Percentiles rank a stretch among this genome's conserved stretches.
Evolutionary conservation across 169 alveolate species (phyloP).

Genomic region (Eimeria sp.): DNA sequence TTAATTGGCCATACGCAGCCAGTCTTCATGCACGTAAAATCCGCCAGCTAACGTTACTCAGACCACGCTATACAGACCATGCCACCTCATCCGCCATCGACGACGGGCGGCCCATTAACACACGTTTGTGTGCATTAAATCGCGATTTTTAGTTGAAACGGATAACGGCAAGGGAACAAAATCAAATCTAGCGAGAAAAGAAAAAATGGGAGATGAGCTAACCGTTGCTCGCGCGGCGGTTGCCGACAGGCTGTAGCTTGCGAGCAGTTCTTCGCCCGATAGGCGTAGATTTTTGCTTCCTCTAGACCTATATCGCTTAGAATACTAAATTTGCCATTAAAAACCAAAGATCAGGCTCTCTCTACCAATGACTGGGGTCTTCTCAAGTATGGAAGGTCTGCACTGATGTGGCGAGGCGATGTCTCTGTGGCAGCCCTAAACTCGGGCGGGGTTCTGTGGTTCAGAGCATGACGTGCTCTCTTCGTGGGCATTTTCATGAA

Average conservation of each 20-base stretch:
- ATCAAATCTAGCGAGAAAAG: neutral
- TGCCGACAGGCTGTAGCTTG: conserved; percentile 2
- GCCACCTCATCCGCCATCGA: neutral
- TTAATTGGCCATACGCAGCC: neutral
- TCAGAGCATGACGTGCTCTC: conserved; percentile 6
- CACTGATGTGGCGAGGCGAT: conserved; percentile 53
- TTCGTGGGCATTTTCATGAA: neutral
- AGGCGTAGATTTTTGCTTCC: neutral
- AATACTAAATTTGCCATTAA: neutral
- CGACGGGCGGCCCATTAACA: neutral
- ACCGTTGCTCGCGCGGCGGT: conserved; percentile 45
- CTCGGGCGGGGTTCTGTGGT: conserved; percentile 50
- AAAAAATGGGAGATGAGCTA: neutral
- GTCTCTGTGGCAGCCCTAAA: conserved; percentile 65
- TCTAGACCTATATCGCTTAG: neutral
- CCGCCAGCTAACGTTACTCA: neutral
- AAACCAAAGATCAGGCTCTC: neutral
- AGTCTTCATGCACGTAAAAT: neutral
- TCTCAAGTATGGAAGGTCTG: conserved; percentile 10
- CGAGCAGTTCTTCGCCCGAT: neutral
- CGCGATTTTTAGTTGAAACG: neutral
- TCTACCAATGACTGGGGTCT: neutral
- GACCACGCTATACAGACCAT: neutral
- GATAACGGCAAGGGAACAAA: neutral
- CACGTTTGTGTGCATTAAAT: neutral